Evolutionary conservation across 805 yeast species (phyloP).

Genomic region (Spathaspora sp.): DNA sequence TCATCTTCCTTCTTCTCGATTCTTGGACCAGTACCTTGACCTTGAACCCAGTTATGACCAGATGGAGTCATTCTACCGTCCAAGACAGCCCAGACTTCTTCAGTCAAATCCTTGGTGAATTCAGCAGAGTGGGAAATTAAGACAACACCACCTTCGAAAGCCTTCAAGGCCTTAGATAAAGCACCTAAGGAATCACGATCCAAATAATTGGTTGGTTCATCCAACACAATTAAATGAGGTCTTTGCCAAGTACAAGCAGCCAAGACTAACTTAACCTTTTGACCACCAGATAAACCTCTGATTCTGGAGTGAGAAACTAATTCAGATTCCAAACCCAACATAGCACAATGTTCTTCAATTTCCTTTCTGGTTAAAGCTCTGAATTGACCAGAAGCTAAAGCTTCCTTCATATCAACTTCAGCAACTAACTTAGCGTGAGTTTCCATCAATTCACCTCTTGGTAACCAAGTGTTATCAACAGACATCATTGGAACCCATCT

Average conservation of each 20-base stretch:
- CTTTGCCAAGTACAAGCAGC: slow-evolving; percentile 99
- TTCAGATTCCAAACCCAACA: slow-evolving; percentile 98
- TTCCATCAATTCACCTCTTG: slow-evolving; percentile 92
- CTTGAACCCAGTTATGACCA: slow-evolving; percentile 99
- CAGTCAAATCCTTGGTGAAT: slow-evolving; percentile 98
- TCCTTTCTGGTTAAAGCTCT: slow-evolving; percentile 99
- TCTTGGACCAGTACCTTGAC: slow-evolving; percentile 99
- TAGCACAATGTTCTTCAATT: slow-evolving; percentile 97
- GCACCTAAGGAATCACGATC: slow-evolving; percentile 99
- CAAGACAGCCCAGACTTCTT: slow-evolving; percentile 99
- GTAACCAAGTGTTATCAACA: slow-evolving; percentile 99
- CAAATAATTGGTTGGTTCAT: slow-evolving; percentile 99
- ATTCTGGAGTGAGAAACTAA: slow-evolving; percentile 99
- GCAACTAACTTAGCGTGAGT: slow-evolving; percentile 97
- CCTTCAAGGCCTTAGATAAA: slow-evolving; percentile 96
- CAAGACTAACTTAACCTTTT: slow-evolving; percentile 98
- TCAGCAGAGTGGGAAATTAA: slow-evolving; percentile 99
- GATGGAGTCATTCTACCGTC: slow-evolving; percentile 99
- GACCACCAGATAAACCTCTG: slow-evolving; percentile 99
- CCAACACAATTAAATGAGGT: slow-evolving; percentile 98
- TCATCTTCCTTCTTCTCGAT: slow-evolving; percentile 95
- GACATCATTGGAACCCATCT: slow-evolving; percentile 99
- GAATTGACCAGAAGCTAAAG: slow-evolving; percentile 99
- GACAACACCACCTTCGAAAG: slow-evolving; percentile 99
- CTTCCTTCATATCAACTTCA: slow-evolving; percentile 99